Evolutionary conservation across 2,329 filamentous ascomycete genomes (phyloP), one percentile per base, ranked within the genome.

Genomic region (Penicillium sp.): DNA sequence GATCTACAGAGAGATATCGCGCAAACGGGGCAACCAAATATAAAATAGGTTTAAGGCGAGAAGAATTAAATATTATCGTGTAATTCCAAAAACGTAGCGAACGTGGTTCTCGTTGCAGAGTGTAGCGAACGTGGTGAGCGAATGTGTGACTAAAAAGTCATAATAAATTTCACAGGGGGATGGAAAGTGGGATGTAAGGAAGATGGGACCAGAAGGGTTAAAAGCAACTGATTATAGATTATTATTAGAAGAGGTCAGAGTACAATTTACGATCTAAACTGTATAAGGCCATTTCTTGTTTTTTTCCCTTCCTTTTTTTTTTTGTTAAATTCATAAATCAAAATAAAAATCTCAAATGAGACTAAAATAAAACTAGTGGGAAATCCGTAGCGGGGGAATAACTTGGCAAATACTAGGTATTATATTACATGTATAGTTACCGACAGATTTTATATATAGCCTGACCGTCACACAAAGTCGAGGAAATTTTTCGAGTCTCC

Each of bases 111-210:
- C 65, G 67, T 68, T 65, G 65, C 64, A 69, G 69, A 73, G 67
- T 67, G 69, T 72, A 64, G 70, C 70, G 70, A 73, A 67, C 66
- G 72, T 69, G 64, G 61, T 66, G 68, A 70, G 68, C 67, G 69
- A 71, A 66, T 69, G 67, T 66, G 61, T 43, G 61, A 60, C 60
- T 65, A 70, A 62, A 62, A 55, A 67, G 63, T 69, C 69, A 71
- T 72, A 65, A 63, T 66, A 65, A 31, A 41, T 52, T 57, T 57
- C 56, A 52, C 56, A 56, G 50, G 49, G 22, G 37, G 22, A 41
- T 38, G 46, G 37, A 25, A 60, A 55, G 61, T 51, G 58, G 48
- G 50, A 59, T 56, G 56, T 53, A 54, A 59, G 51, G 54, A 59
- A 53, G 53, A 59, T 54, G 53, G 62, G 65, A 65, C 57, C 59